A percentile compares a stretch with the other conserved stretches of the same genome.
phyloP scores from a whole-genome alignment of 805 yeast genomes.

The Ogataea nonfermentans region DNA sequence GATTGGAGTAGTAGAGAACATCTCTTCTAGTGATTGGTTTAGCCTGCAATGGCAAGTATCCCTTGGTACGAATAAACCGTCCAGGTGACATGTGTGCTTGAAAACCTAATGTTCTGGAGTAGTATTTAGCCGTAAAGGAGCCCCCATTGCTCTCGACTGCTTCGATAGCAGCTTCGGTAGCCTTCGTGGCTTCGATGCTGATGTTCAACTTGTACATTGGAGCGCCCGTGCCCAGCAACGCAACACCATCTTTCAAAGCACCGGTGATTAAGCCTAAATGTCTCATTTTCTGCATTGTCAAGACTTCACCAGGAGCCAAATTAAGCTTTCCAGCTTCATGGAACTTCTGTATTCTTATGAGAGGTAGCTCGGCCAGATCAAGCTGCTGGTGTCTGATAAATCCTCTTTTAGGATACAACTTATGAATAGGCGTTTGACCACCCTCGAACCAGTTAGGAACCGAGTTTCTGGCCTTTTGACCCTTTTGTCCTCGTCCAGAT shows the following conservation, averaged over 20 bases:
- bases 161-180: slow-evolving; percentile 69
- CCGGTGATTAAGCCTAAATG: slow-evolving; percentile 73
- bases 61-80: slow-evolving; percentile 63
- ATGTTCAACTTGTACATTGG: slow-evolving; percentile 54
- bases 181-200: slow-evolving; percentile 78
- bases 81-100: slow-evolving; percentile 77
- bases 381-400: slow-evolving; percentile 64
- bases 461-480: slow-evolving; percentile 93
- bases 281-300: slow-evolving; percentile 76
- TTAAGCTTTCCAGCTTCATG: slow-evolving; percentile 64
- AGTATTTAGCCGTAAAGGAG: slow-evolving; percentile 69
- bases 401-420: slow-evolving; percentile 85
- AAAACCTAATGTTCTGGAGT: slow-evolving; percentile 58
- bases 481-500: slow-evolving; percentile 96
- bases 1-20: slow-evolving; percentile 71
- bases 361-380: slow-evolving; percentile 57
- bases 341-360: slow-evolving; percentile 68
- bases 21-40: slow-evolving; percentile 83
- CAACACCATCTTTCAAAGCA: slow-evolving; percentile 73
- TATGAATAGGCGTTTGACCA: slow-evolving; percentile 93
- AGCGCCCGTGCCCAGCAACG: slow-evolving; percentile 68
- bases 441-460: slow-evolving; percentile 97
- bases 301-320: slow-evolving; percentile 55
- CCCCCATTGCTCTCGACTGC: slow-evolving; percentile 75
- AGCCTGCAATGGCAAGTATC: slow-evolving; percentile 79